Conservation (phyloP, 306 rosid species). For the Trifolium dubium region DNA sequence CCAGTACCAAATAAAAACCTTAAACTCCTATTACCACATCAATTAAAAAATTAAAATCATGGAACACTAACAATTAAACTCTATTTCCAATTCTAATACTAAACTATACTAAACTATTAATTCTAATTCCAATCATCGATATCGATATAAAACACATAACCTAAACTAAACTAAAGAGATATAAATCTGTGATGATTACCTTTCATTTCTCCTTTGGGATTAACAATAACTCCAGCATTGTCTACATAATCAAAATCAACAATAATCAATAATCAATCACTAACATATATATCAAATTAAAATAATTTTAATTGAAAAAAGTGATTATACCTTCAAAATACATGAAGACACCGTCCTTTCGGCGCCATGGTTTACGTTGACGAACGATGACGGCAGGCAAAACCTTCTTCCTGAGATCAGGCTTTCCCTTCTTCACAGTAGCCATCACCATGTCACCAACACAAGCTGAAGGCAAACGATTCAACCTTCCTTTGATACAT, state of each 20-base stretch:
- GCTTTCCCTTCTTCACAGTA: conserved; percentile 90
- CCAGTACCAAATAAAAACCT: neutral
- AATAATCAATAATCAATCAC: neutral
- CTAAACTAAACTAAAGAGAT: neutral
- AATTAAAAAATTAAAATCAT: neutral
- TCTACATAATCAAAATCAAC: conserved; percentile 44
- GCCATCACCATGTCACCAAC: conserved; percentile 99
- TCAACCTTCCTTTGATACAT: conserved; percentile 86
- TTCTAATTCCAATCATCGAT: neutral
- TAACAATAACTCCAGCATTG: conserved; percentile 88
- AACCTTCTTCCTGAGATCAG: conserved; percentile 92
- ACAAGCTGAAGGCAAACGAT: conserved; percentile 87
- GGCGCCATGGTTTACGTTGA: conserved; percentile 92
- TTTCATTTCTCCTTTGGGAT: conserved; percentile 94
- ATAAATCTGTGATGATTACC: conserved; percentile 41
- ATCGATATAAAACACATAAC: neutral
- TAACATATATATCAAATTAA: no score
- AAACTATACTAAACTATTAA: neutral
- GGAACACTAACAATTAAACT: neutral
- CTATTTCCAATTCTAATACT: neutral
- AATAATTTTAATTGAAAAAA: no score
- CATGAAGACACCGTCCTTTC: conserved; percentile 97
- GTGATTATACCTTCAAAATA: conserved; percentile 69
- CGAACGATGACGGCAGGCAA: conserved; percentile 86
- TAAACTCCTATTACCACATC: neutral